phyloP scores from a whole-genome alignment of 2,329 filamentous ascomycete genomes.

The Penicillium freii region DNA sequence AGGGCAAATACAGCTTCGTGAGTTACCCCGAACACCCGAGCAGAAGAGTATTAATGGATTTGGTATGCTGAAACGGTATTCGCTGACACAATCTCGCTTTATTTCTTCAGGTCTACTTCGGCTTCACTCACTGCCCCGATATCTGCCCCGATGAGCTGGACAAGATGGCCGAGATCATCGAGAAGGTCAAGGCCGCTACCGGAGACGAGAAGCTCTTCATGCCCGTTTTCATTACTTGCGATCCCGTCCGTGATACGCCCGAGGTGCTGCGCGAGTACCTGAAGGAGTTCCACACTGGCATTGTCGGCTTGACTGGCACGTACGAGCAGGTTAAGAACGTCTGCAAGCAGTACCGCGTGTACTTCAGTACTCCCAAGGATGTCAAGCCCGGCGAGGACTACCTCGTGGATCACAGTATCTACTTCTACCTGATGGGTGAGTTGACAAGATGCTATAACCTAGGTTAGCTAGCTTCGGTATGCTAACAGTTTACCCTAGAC shows the following conservation, averaged over 20 bases:
- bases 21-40: slow-evolving; percentile 15
- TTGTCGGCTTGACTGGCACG: slow-evolving; percentile 86
- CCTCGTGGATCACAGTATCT: slow-evolving; percentile 96
- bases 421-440: slow-evolving; percentile 94
- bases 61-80: background rate
- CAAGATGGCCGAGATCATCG: slow-evolving; percentile 97
- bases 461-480: background rate
- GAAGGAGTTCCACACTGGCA: slow-evolving; percentile 80
- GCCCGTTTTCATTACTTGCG: slow-evolving; percentile 92
- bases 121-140: slow-evolving; percentile 96
- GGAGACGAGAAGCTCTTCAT: slow-evolving; percentile 53
- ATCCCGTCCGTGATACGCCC: slow-evolving; percentile 86
- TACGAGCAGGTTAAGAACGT: slow-evolving; percentile 92
- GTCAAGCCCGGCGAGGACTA: slow-evolving; percentile 95
- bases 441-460: background rate
- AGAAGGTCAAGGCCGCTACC: slow-evolving; percentile 54
- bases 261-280: slow-evolving; percentile 82
- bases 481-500: slow-evolving; percentile 52
- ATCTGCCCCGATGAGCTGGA: slow-evolving; percentile 99
- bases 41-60: background rate
- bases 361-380: slow-evolving; percentile 87
- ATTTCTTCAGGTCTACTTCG: slow-evolving; percentile 77
- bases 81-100: slow-evolving; percentile 4
- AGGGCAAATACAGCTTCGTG: slow-evolving; percentile 70
- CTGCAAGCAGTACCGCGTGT: slow-evolving; percentile 94